Evolutionary conservation across 1,139 yeast species (phyloP).

Genomic region (Groenewaldozyma auringiensis): DNA sequence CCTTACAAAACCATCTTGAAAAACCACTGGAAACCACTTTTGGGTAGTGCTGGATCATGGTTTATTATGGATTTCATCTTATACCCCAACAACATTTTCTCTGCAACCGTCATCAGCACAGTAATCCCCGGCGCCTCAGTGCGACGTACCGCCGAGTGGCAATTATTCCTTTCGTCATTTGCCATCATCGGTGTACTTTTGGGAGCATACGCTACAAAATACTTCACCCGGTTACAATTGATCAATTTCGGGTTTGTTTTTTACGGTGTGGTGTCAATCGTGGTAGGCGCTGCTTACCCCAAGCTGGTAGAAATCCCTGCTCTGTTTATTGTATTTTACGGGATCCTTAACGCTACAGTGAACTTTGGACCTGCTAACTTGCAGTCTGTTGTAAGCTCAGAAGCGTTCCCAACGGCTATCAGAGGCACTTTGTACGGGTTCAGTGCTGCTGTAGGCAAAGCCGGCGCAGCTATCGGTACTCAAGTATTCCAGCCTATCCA

Average conservation of each 20-base stretch:
- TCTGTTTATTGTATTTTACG: constrained; percentile 74
- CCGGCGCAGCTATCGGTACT: constrained; percentile 87
- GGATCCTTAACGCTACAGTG: constrained; percentile 75
- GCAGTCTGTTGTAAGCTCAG: constrained; percentile 76
- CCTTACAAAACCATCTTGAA: constrained; percentile 65
- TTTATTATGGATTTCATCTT: constrained; percentile 80
- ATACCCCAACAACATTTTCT: constrained; percentile 78
- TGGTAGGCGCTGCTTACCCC: constrained; percentile 66
- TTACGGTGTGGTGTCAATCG: constrained; percentile 75
- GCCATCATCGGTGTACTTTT: constrained; percentile 5
- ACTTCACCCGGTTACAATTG: constrained; percentile 6
- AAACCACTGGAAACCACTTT: constrained; percentile 75
- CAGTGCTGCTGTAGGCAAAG: constrained; percentile 83
- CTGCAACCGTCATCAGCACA: constrained; percentile 53
- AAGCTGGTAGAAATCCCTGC: constrained; percentile 53
- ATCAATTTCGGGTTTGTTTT: constrained; percentile 45
- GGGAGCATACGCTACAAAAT: constrained; percentile 7
- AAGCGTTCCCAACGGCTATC: constrained; percentile 77
- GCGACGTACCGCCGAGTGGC: constrained; percentile 28
- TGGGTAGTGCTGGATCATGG: constrained; percentile 70
- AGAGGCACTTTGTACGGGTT: constrained; percentile 86
- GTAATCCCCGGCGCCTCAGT: constrained; percentile 55
- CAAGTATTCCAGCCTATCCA: constrained; percentile 48
- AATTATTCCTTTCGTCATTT: constrained; percentile 4
- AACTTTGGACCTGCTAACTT: constrained; percentile 93